Conservation (phyloP, 345 rosid genomes). For the Isatis tinctoria region DNA sequence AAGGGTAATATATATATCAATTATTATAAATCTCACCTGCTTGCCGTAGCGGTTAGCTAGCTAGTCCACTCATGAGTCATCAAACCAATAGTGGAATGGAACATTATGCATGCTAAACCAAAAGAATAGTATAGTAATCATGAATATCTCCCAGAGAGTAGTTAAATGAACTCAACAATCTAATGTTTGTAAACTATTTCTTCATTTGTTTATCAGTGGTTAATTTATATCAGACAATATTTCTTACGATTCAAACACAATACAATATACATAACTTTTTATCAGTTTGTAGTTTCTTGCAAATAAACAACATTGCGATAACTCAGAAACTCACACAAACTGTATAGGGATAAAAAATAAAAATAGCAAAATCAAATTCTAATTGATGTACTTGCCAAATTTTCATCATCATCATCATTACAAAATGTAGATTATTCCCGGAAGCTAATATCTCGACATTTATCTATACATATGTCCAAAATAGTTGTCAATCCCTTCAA, state of each 20-base stretch:
- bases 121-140: not conserved
- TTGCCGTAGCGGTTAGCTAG: not conserved
- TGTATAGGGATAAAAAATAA: not conserved
- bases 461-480: not conserved
- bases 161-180: not conserved
- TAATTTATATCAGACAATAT: not conserved
- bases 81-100: not conserved
- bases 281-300: not conserved
- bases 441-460: not conserved
- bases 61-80: not conserved
- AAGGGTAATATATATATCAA: not conserved
- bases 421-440: not conserved
- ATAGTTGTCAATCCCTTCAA: constrained; percentile 13
- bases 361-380: constrained; percentile 6
- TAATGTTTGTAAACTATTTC: not conserved
- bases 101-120: not conserved
- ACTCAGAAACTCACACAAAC: not conserved
- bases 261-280: not conserved
- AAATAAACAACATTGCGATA: not conserved
- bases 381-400: constrained; percentile 13
- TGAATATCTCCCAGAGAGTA: not conserved
- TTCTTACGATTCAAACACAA: not conserved
- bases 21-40: constrained; percentile 3
- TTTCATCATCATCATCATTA: constrained; percentile 12
- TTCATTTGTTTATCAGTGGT: not conserved